These are phyloP conservation scores for Coemansia sp. DNA, from an alignment of 192 early-diverging fungal genomes.

Conservation along the genomic window DNA sequence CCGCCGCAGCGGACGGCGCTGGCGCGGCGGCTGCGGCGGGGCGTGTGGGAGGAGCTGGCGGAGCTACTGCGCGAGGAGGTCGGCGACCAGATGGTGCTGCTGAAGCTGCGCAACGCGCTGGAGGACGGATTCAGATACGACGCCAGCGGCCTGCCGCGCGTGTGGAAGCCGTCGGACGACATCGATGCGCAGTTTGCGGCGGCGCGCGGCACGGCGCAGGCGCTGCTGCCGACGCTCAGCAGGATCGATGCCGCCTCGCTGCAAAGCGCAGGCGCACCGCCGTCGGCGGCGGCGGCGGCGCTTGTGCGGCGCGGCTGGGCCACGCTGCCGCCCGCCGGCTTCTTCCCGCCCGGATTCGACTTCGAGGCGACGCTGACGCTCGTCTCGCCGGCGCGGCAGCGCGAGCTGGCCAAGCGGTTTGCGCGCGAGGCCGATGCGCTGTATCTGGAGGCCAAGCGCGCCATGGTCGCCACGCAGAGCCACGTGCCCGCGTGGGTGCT, in stretches of 20 bases:
- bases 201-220: constrained; percentile 68
- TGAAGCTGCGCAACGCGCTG: constrained; percentile 77
- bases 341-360: constrained; percentile 59
- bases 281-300: background rate
- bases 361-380: constrained; percentile 62
- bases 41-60: constrained; percentile 72
- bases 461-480: constrained; percentile 84
- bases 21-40: constrained; percentile 59
- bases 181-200: constrained; percentile 84
- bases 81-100: constrained; percentile 78
- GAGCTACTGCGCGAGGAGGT: constrained; percentile 79
- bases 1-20: constrained; percentile 59
- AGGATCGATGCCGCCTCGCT: constrained; percentile 63
- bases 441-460: constrained; percentile 95
- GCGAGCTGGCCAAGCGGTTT: constrained; percentile 79
- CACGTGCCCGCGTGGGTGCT: constrained; percentile 88
- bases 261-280: background rate
- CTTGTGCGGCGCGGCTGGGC: background rate
- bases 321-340: constrained; percentile 1
- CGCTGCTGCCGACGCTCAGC: constrained; percentile 69
- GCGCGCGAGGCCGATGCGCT: constrained; percentile 86
- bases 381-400: constrained; percentile 61
- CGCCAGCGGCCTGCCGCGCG: constrained; percentile 84
- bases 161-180: constrained; percentile 95
- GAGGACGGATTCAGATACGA: constrained; percentile 96